Evolutionary conservation across 1,284 basidiomycete species (phyloP), one percentile per base, ranked within the genome.

Genomic region (Microbotryomycetes sp.): DNA sequence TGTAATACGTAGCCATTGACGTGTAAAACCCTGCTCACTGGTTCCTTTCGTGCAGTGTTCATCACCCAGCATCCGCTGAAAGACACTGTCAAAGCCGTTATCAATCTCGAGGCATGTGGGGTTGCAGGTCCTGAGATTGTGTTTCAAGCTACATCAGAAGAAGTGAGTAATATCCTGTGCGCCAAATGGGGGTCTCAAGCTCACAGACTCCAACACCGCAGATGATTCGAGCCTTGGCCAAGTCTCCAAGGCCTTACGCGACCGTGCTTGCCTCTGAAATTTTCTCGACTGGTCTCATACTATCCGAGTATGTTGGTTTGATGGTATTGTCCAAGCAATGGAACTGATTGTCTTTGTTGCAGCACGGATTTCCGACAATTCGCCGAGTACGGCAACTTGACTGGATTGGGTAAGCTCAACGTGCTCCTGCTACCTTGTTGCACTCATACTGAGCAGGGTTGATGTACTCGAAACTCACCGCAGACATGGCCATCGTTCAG

Each of bases 91-190:
- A 85, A 88, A 9, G 90, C 91, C 0, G 85, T 87, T 4, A 85
- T 97, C 74, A 97, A 98, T 72, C 81, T 98, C 14, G 94, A 97
- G 82, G 88, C 92, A 49, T 63, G 61, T 23, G 94, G 94, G 0
- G 86, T 86, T 0, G 86, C 84, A 5, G 93, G 94, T 0, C 87
- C 86, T 25, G 91, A 93, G 71, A 79, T 97, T 7, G 81, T 97
- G 15, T 98, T 98, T 81, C 94, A 98, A 78, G 94, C 94, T 0
- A 97, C 91, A 0, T 92, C 88, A 15, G 83, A 88, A 66, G 85
- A 92, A 74, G 63, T 64, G 36, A 12, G 58, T 30, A n/a, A n/a
- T n/a, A n/a, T n/a, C n/a, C n/a, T n/a, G n/a, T n/a, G n/a, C n/a
- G n/a, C n/a, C n/a, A n/a, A n/a, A n/a, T n/a, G n/a, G n/a, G n/a